Conservation (phyloP, 2,329 filamentous ascomycete genomes). For the Setomelanomma holmii region DNA sequence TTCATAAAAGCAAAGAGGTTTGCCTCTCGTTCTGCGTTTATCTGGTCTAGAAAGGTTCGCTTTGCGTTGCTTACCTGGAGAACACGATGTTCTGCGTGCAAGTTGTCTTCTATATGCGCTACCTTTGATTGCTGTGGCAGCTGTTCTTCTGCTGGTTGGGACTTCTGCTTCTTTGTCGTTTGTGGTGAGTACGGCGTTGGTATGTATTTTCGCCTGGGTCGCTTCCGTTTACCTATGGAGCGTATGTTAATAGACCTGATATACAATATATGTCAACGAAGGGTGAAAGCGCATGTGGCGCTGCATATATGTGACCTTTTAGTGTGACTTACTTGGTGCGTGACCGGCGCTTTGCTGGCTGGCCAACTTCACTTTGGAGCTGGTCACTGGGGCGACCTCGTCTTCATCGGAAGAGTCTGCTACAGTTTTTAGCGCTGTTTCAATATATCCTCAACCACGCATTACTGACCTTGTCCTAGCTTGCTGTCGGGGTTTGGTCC, state of each 20-base stretch:
- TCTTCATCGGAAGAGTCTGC: neutral
- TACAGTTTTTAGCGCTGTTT: too few relatives aligned
- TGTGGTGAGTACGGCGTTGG: neutral
- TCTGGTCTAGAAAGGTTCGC: neutral
- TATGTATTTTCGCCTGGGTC: neutral
- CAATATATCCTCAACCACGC: too few relatives aligned
- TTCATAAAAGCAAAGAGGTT: neutral
- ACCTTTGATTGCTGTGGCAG: neutral
- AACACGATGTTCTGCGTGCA: neutral
- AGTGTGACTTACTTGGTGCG: too few relatives aligned
- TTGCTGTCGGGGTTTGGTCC: conserved; percentile 17
- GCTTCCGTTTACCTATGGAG: neutral
- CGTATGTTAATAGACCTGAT: neutral
- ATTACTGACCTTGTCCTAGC: conserved; percentile 5
- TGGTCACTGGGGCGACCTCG: too few relatives aligned
- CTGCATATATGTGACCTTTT: too few relatives aligned
- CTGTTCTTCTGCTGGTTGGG: neutral
- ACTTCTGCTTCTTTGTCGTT: neutral
- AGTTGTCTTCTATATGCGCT: neutral
- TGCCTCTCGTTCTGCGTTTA: neutral
- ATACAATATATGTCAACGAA: too few relatives aligned
- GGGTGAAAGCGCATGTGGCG: too few relatives aligned
- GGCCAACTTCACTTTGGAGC: too few relatives aligned
- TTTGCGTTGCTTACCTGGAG: too few relatives aligned
- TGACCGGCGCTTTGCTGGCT: too few relatives aligned